Evolutionary conservation across 192 early-diverging fungal species (phyloP), one percentile per base, ranked within the genome.

Genomic region (Backusella psychrophila): DNA sequence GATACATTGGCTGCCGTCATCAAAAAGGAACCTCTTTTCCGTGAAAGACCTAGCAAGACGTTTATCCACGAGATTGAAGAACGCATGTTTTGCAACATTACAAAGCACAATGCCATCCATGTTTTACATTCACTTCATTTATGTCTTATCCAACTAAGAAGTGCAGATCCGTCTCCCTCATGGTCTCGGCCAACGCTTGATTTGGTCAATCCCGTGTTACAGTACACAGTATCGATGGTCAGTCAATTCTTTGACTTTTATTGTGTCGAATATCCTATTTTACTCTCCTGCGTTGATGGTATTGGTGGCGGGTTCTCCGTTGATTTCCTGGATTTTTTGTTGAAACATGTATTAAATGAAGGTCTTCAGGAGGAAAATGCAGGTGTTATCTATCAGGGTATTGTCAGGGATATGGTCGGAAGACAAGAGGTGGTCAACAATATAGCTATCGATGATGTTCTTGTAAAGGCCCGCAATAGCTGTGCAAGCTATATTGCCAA

Each of bases 401-500:
- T 83, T 71, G 78, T 83, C 3, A 71, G 78, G 1, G 78, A 83
- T 67, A 56, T 83, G 49, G 49, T 76, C 17, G 77, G 75, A 19
- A 72, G 82, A 21, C 75, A 83, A 44, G 82, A 79, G 44, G 75
- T 83, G 0, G 76, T 79, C 26, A 77, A 83, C 63, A 83, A 83
- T 35, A 72, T 77, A 9, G 78, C 82, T 6, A 75, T 83, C n/a
- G 75, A 78, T 38, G 69, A 71, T 15, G 75, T 79, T 4, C 66
- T 83, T 9, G 33, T 76, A n/a, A 73, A 77, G 11, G 44, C 72
- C 12, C 46, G 82, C 4, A 34, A 33, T 3, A 36, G 65, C 14
- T 80, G 78, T 75, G 78, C 68, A n/a, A 66, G 11, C 11, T 83
- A 77, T 23, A 63, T 83, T 7, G 6, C 21, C 11, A n/a, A 67